Conservation (phyloP, 257 asterid genomes). For the Parsonsia alboflavescens region DNA sequence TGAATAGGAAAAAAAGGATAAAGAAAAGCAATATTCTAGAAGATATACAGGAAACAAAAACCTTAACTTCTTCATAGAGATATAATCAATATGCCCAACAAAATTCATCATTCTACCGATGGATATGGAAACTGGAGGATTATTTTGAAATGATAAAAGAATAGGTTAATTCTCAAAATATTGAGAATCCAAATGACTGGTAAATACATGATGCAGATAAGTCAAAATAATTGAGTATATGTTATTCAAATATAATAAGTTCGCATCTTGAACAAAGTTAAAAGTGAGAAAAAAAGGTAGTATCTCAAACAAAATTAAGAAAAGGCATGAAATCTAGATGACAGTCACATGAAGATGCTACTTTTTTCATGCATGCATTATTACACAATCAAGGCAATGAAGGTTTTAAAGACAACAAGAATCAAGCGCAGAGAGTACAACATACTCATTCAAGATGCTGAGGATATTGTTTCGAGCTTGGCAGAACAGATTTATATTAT, state of each 20-base stretch:
- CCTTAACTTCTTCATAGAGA: too few relatives aligned
- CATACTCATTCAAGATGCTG: slow-evolving; percentile 63
- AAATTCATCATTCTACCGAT: too few relatives aligned
- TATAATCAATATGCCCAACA: too few relatives aligned
- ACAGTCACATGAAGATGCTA: not conserved
- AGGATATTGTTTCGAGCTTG: slow-evolving; percentile 65
- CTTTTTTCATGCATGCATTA: not conserved
- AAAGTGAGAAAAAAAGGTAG: not conserved
- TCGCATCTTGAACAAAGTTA: not conserved
- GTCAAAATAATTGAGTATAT: not conserved
- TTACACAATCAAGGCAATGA: slow-evolving; percentile 3
- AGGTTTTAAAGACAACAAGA: slow-evolving; percentile 3
- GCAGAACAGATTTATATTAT: slow-evolving; percentile 59
- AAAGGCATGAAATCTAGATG: not conserved
- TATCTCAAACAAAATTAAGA: not conserved
- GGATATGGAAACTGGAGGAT: too few relatives aligned
- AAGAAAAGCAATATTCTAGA: not conserved
- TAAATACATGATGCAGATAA: not conserved
- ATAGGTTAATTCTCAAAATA: not conserved
- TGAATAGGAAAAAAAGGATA: not conserved
- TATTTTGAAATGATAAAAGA: not conserved
- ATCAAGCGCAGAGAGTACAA: slow-evolving; percentile 11
- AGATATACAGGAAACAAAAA: not conserved
- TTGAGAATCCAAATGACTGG: not conserved
- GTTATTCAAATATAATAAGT: not conserved